Percentiles rank a stretch among this genome's conserved stretches.
Conservation (phyloP, 1,139 yeast genomes). For the Blastobotrys serpentis region DNA sequence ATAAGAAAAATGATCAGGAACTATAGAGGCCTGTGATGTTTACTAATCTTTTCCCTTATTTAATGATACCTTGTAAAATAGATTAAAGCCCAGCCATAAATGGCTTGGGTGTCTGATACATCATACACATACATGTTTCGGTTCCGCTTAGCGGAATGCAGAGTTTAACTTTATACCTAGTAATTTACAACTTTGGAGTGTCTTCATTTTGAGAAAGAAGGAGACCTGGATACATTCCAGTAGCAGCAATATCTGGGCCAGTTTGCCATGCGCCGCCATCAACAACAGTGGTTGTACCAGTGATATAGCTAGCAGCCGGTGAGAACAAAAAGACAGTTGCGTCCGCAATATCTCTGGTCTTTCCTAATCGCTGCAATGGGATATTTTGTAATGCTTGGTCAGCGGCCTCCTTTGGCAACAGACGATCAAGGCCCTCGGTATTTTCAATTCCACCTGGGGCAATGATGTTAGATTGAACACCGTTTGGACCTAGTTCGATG, state of each 20-base stretch:
- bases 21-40: slow-evolving; percentile 2
- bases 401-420: slow-evolving; percentile 45
- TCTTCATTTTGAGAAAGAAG: slow-evolving; percentile 12
- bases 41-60: not conserved
- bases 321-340: slow-evolving; percentile 83
- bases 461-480: slow-evolving; percentile 73
- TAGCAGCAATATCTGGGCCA: slow-evolving; percentile 40
- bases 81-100: no score
- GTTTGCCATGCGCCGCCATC: slow-evolving; percentile 93
- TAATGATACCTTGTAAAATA: slow-evolving; percentile 4
- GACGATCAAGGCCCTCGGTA: slow-evolving; percentile 75
- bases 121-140: no score
- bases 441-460: slow-evolving; percentile 86
- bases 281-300: slow-evolving; percentile 76
- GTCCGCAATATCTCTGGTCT: slow-evolving; percentile 79
- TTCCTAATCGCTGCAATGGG: slow-evolving; percentile 78
- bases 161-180: not conserved
- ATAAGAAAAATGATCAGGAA: slow-evolving; percentile 6
- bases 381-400: slow-evolving; percentile 47
- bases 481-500: slow-evolving; percentile 85
- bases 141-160: no score
- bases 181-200: slow-evolving; percentile 10
- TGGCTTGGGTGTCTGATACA: no score
- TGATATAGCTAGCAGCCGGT: slow-evolving; percentile 73
- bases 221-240: slow-evolving; percentile 16